Conservation (phyloP, 2,329 filamentous ascomycete genomes). For the Sporothrix schenckii region DNA sequence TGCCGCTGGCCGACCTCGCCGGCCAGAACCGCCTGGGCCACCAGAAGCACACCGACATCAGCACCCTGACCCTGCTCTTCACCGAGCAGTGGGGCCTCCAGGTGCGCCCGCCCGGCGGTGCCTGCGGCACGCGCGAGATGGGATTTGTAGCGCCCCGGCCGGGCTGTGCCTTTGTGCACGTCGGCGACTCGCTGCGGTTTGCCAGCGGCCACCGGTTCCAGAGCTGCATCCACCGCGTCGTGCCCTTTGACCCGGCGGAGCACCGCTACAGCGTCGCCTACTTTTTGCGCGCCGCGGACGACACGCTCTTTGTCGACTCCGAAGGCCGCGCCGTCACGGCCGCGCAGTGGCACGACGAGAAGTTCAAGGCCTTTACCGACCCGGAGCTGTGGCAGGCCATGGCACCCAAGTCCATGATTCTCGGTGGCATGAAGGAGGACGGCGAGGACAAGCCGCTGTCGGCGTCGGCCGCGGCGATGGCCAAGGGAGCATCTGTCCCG, state of each 20-base stretch:
- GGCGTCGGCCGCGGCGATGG: not conserved
- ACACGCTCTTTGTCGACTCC: constrained; percentile 58
- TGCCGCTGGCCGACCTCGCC: constrained; percentile 47
- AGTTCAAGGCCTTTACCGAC: constrained; percentile 54
- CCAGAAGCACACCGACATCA: constrained; percentile 62
- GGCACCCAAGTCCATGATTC: constrained; percentile 53
- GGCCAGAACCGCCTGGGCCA: constrained; percentile 46
- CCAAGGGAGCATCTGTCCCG: not conserved
- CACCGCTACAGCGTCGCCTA: constrained; percentile 63
- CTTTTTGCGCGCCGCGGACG: constrained; percentile 60
- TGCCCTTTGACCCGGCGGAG: constrained; percentile 55
- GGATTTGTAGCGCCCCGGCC: constrained; percentile 57
- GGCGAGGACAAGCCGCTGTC: constrained; percentile 39
- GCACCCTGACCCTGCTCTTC: constrained; percentile 59
- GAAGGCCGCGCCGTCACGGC: constrained; percentile 58
- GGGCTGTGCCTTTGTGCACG: constrained; percentile 59
- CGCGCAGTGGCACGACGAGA: constrained; percentile 58
- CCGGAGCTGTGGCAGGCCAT: constrained; percentile 46
- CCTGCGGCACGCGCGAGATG: constrained; percentile 49
- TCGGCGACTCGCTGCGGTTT: constrained; percentile 62
- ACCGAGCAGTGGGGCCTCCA: constrained; percentile 61
- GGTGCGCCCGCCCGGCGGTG: constrained; percentile 47
- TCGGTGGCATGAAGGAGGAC: constrained; percentile 55
- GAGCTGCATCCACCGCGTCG: constrained; percentile 61
- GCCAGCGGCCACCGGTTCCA: constrained; percentile 57